Evolutionary conservation across 192 early-diverging fungal species (phyloP), one percentile per base, ranked within the genome.

Genomic region (Coemansia sp.): DNA sequence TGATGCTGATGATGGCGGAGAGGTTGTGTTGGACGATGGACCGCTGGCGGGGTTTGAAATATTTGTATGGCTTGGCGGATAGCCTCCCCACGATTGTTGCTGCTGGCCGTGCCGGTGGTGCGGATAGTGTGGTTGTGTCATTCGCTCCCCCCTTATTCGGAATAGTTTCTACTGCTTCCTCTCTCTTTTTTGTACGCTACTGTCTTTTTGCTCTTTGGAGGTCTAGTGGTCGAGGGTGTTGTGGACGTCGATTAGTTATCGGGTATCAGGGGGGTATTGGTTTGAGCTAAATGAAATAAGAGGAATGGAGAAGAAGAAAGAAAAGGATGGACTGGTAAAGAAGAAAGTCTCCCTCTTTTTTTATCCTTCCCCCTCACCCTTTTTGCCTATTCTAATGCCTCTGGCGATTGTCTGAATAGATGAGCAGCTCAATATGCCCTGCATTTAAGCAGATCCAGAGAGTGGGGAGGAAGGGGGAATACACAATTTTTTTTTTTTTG

Each of bases 1-100:
- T 34, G 75, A 41, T 35, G 57, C 43, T 35, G 75, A 41, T 35
- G 57, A 12, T 67, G 68, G 23, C 43, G 62, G 18, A 48, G 52
- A 53, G 6, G 78, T 45, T 31, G 57, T 58, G 56, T 20, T 58
- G 8, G 56, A 58, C 9, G 56, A 37, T 10, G 56, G 7, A 21
- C 33, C 33, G 34, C 34, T 36, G 31, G n/a, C 56, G 34, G 56
- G 56, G 56, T 58, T 58, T 58, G 34, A 37, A 36, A 58, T 31
- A 28, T 25, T 26, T 28, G 50, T 28, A 13, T 16, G 35, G 14
- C 34, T 36, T 31, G 56, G 33, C 18, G 56, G 34, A 36, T 58
- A 58, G 18, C 14, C 13, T 34, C 56, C 56, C 56, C 56, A 58
- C 56, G 56, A n/a, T 58, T 58, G 56, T 36, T 58, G 56, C n/a